Evolutionary conservation across 2,329 filamentous ascomycete genomes (phyloP).

Genomic region (Cercospora zeae-maydis): DNA sequence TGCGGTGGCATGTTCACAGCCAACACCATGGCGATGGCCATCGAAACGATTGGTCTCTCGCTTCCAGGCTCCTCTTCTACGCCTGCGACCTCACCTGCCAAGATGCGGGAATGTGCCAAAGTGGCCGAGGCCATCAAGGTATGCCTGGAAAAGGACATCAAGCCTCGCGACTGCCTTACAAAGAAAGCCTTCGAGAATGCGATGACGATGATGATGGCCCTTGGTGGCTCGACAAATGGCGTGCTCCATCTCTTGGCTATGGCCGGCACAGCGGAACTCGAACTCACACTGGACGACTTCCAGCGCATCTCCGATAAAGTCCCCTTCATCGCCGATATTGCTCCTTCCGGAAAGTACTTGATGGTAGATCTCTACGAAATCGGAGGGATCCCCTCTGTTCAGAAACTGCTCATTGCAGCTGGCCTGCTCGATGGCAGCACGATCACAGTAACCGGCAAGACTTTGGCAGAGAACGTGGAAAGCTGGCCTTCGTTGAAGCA

Average conservation of each 20-base stretch:
- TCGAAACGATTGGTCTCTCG: slow-evolving; percentile 82
- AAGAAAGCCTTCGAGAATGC: slow-evolving; percentile 83
- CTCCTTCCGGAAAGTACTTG: slow-evolving; percentile 77
- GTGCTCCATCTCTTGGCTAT: slow-evolving; percentile 88
- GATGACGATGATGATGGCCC: slow-evolving; percentile 81
- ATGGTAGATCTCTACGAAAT: slow-evolving; percentile 87
- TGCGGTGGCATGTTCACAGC: slow-evolving; percentile 94
- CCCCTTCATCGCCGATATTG: slow-evolving; percentile 80
- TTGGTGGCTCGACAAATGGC: slow-evolving; percentile 87
- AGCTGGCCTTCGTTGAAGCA: slow-evolving; percentile 72
- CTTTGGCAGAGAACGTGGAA: slow-evolving; percentile 75
- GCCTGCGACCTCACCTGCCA: slow-evolving; percentile 75
- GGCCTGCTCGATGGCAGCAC: slow-evolving; percentile 73
- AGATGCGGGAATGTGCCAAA: slow-evolving; percentile 81
- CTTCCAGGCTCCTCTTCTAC: slow-evolving; percentile 81
- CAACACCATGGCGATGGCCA: slow-evolving; percentile 88
- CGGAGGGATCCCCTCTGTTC: slow-evolving; percentile 78
- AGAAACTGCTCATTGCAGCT: slow-evolving; percentile 77
- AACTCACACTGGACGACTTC: slow-evolving; percentile 76
- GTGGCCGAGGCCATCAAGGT: slow-evolving; percentile 72
- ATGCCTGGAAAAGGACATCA: slow-evolving; percentile 79
- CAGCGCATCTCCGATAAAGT: slow-evolving; percentile 77
- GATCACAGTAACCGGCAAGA: slow-evolving; percentile 78
- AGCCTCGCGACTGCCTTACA: slow-evolving; percentile 74
- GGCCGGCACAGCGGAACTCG: slow-evolving; percentile 77